Evolutionary conservation across 306 rosid species (phyloP), one percentile per base, ranked within the genome.

Genomic region (Sphenostylis stenocarpa): DNA sequence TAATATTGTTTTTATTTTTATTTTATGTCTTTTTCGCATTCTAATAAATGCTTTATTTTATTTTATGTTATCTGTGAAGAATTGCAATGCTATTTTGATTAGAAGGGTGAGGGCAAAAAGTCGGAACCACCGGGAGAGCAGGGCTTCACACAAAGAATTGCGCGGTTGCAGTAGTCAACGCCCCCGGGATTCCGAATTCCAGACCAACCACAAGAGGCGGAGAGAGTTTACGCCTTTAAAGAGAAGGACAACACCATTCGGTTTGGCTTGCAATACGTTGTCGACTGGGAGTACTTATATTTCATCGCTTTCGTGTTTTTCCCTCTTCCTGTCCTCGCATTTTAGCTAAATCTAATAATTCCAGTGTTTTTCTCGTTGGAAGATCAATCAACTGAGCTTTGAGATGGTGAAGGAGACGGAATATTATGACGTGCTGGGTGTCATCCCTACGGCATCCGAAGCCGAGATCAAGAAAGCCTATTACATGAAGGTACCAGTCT

Each of bases 361-460:
- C 5, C 23, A 38, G 58, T 65, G 38, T 33, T 74, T 75, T 64
- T 6, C 23, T 74, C 16, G 0, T 31, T 29, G 31, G 33, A 51
- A 60, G 67, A 61, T 81, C 63, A 26, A 49, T 80, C 70, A 9
- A 43, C 57, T 70, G 74, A 33, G 36, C 77, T 33, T 57, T 67
- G 81, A 73, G 84, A 95, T 95, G 99, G 99, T 92, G 90, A 95
- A 90, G 89, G 99, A 95, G 73, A 92, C 96, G 64, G 99, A 92
- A 71, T 95, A 89, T 84, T 95, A 95, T 80, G 97, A 95, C 78
- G 94, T 95, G 55, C 88, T 95, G 51, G 99, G 97, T 73, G 93
- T 95, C 55, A 90, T 86, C 55, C 97, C 99, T 31, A 70, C 85
- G 6, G 99, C 97, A 21, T 67, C 99, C 47, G 99, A 95, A 82